Evolutionary conservation across 2,329 filamentous ascomycete species (phyloP).

Genomic region (Aspergillus neoniger): DNA sequence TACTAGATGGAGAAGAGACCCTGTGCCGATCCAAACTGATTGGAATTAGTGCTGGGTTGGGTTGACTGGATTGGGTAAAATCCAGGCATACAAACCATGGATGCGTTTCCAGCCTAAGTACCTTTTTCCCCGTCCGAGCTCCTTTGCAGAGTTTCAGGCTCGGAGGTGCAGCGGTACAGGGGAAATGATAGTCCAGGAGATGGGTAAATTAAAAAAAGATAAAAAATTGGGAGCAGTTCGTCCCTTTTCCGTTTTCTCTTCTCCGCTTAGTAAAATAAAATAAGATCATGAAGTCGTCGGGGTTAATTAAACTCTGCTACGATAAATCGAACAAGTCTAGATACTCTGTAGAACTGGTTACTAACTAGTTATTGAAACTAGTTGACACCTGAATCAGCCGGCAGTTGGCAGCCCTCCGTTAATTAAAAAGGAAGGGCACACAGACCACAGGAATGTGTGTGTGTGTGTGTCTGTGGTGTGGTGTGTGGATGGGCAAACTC

Average conservation of each 20-base stretch:
- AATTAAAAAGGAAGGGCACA: conserved; percentile 4
- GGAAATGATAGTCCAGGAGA: too few species aligned
- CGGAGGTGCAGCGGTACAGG: not conserved
- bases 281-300: not conserved
- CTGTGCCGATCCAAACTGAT: not conserved
- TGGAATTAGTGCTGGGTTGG: not conserved
- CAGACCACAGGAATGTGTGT: not conserved
- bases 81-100: not conserved
- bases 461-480: too few species aligned
- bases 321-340: not conserved
- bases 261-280: not conserved
- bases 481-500: not conserved
- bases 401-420: conserved; percentile 4
- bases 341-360: not conserved
- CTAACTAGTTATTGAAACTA: not conserved
- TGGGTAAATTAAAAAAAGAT: too few species aligned
- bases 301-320: not conserved
- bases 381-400: conserved; percentile 1
- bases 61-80: not conserved
- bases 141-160: not conserved
- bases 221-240: not conserved
- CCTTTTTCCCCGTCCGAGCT: conserved; percentile 5
- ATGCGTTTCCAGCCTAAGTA: not conserved
- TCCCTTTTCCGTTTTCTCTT: too few species aligned
- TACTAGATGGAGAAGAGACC: not conserved